Evolutionary conservation across 768 basidiomycete genomes (phyloP).

Genomic region (Phlebiopsis flavidoalba): DNA sequence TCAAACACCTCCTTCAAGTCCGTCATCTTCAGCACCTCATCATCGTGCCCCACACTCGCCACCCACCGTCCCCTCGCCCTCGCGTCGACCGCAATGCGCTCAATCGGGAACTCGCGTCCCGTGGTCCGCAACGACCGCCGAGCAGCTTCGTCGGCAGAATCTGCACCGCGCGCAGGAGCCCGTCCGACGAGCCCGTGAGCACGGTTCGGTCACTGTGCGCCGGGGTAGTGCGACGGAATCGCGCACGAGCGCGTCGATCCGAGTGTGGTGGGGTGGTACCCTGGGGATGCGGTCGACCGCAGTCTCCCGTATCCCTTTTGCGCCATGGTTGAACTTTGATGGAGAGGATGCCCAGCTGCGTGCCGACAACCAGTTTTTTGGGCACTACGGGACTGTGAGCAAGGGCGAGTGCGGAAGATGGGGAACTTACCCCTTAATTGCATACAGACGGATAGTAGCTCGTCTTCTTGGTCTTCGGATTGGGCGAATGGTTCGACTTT

Average conservation of each 20-base stretch:
- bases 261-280: conserved; percentile 81
- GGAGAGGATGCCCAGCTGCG: conserved; percentile 83
- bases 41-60: conserved; percentile 91
- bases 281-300: conserved; percentile 88
- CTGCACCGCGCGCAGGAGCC: conserved; percentile 79
- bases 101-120: conserved; percentile 91
- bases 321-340: conserved; percentile 69
- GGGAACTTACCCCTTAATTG: conserved; percentile 69
- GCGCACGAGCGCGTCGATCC: conserved; percentile 50
- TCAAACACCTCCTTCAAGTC: conserved; percentile 77
- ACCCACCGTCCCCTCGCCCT: conserved; percentile 70
- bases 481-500: conserved; percentile 74
- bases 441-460: conserved; percentile 78
- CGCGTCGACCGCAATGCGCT: conserved; percentile 69
- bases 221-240: conserved; percentile 17
- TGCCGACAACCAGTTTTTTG: conserved; percentile 84
- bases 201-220: conserved; percentile 43
- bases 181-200: conserved; percentile 90
- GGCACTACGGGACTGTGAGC: conserved; percentile 35
- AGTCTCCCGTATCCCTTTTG: conserved; percentile 84
- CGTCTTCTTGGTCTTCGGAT: conserved; percentile 96
- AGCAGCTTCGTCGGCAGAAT: conserved; percentile 85
- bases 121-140: conserved; percentile 87
- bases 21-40: conserved; percentile 76
- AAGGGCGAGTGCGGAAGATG: not conserved